Evolutionary conservation across 177 flowering plant genomes (phyloP), one percentile per base, ranked within the genome.

Genomic region (Vitis hybrid): DNA sequence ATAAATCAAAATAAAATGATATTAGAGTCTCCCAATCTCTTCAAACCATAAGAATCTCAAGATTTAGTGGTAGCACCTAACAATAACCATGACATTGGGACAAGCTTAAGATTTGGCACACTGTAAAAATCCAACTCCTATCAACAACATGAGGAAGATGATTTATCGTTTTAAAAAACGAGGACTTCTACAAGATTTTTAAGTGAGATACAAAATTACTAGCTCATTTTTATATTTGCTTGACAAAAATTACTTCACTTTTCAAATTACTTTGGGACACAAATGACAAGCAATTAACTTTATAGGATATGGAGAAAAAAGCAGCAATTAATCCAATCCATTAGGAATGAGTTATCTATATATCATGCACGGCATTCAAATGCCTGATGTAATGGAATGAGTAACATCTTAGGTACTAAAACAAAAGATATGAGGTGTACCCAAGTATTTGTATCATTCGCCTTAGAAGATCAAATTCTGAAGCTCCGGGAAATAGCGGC

Each of bases 401-500:
- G 3, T 18, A 39, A 26, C 15, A 71, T 19, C 2, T 49, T 2
- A 53, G 14, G 22, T 52, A 18, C 15, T 22, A 48, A 10, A 7
- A 7, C 1, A 15, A 68, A 50, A 69, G 18, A 26, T 62, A 49
- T 50, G 65, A 45, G 57, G 53, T 78, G 63, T 88, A 96, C 99
- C 98, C 99, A 58, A 93, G 89, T 71, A 86, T 90, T 74, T 77
- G 77, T 72, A 87, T 81, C 97, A 94, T 94, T 79, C 99, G 79
- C 77, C 78, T 85, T 59, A 96, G 81, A 72, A 96, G 97, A 87
- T 96, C 99, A 85, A 87, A 94, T 72, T 94, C 98, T 59, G 98
- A 96, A 68, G 89, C 90, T 62, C 99, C 99, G n/a, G 99, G 97
- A 72, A 96, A 96, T 39, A 96, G 78, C 20, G 99, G 99, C 68